phyloP scores from a whole-genome alignment of 2,329 filamentous ascomycete species.

The Alternaria brassicicola region DNA sequence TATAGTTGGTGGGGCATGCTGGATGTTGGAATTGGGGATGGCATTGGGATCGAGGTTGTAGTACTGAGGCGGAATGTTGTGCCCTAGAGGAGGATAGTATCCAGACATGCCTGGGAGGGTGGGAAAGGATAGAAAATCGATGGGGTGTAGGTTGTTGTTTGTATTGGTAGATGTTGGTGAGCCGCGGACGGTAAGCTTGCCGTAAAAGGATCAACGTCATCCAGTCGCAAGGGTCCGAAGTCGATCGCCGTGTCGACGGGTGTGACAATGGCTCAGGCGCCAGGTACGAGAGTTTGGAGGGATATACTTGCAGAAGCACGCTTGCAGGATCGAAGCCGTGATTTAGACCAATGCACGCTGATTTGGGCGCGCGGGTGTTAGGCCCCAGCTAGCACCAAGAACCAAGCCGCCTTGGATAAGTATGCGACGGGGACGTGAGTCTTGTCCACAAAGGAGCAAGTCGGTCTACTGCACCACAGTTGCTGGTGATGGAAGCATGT shows the following conservation, averaged over 20 bases:
- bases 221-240: constrained; percentile 43
- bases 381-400: constrained; percentile 44
- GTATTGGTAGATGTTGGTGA: constrained; percentile 27
- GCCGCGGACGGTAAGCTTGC: constrained; percentile 25
- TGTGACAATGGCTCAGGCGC: constrained; percentile 37
- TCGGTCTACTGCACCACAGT: constrained; percentile 35
- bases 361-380: constrained; percentile 37
- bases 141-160: constrained; percentile 25
- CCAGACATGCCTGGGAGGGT: constrained; percentile 43
- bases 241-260: constrained; percentile 39
- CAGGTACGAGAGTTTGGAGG: constrained; percentile 33
- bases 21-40: constrained; percentile 28
- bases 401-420: constrained; percentile 43
- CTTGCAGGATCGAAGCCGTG: constrained; percentile 26
- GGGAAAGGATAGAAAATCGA: constrained; percentile 24
- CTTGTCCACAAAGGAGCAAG: constrained; percentile 28
- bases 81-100: constrained; percentile 43
- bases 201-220: constrained; percentile 48
- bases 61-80: constrained; percentile 44
- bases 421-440: constrained; percentile 33
- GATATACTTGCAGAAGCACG: constrained; percentile 22
- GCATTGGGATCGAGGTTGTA: constrained; percentile 43
- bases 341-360: constrained; percentile 35
- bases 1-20: constrained; percentile 38
- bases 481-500: constrained; percentile 37